phyloP scores from a whole-genome alignment of 2,329 filamentous ascomycete genomes.

The Apiospora marii region DNA sequence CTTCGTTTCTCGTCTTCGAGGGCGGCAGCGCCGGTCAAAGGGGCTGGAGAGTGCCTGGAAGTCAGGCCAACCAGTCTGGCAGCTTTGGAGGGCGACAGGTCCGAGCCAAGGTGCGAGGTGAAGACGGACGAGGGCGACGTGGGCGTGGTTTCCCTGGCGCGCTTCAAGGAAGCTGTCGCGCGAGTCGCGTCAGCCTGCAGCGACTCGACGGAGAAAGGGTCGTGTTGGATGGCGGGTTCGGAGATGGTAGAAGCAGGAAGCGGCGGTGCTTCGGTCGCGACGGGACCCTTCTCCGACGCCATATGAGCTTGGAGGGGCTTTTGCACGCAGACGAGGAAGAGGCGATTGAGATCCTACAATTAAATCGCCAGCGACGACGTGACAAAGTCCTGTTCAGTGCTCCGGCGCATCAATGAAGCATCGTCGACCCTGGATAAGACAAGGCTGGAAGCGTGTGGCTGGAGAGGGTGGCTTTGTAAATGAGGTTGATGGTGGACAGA shows the following conservation, averaged over 20 bases:
- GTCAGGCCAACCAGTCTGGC: conserved; percentile 55
- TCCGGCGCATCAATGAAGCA: conserved; percentile 44
- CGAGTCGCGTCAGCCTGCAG: conserved; percentile 48
- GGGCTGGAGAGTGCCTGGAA: conserved; percentile 52
- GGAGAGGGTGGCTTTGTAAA: conserved; percentile 44
- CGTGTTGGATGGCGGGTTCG: conserved; percentile 40
- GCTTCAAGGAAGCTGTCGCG: conserved; percentile 52
- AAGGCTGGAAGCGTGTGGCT: conserved; percentile 46
- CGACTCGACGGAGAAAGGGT: conserved; percentile 49
- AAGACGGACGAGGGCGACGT: conserved; percentile 44
- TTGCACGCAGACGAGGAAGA: conserved; percentile 29
- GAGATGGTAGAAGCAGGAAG: conserved; percentile 17
- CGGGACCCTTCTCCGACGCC: conserved; percentile 61
- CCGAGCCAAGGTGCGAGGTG: conserved; percentile 43
- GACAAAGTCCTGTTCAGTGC: conserved; percentile 34
- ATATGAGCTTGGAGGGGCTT: conserved; percentile 45
- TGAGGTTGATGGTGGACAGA: conserved; percentile 39
- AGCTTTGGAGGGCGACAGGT: conserved; percentile 61
- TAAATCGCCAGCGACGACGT: conserved; percentile 34
- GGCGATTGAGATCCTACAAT: conserved; percentile 37
- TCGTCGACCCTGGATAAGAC: conserved; percentile 39
- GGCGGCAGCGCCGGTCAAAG: conserved; percentile 61
- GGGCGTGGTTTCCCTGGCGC: conserved; percentile 55
- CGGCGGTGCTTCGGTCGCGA: conserved; percentile 60
- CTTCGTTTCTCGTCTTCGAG: conserved; percentile 61